phyloP scores from a whole-genome alignment of 2,329 filamentous ascomycete genomes.

The Immersiporthe knoxdaviesiana region DNA sequence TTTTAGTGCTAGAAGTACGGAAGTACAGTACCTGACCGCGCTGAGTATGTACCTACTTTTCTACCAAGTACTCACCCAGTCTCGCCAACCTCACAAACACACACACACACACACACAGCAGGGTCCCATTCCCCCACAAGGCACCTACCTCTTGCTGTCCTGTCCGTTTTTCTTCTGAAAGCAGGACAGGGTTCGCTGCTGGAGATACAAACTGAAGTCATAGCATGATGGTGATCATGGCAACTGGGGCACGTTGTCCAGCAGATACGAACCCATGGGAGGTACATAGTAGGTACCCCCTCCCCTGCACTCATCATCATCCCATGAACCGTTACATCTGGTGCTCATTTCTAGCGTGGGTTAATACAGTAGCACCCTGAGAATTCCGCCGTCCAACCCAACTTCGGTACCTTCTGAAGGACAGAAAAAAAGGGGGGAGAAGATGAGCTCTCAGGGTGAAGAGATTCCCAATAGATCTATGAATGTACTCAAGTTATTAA shows the following conservation, averaged over 20 bases:
- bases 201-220: background rate
- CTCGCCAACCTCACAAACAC: no score
- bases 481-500: no score
- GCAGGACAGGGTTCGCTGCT: no score
- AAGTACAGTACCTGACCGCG: no score
- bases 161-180: background rate
- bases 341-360: background rate
- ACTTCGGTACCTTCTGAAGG: no score
- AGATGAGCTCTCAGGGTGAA: background rate
- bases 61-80: no score
- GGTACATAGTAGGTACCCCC: background rate
- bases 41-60: background rate
- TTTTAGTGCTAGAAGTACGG: background rate
- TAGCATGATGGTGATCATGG: background rate
- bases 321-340: slow-evolving; percentile 10
- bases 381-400: slow-evolving; percentile 3
- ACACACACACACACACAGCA: no score
- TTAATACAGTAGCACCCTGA: background rate
- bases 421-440: background rate
- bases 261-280: background rate
- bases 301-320: background rate
- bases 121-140: background rate
- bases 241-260: background rate
- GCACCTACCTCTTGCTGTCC: background rate
- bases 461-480: no score